These are phyloP conservation scores for Prunella vulgaris DNA, from an alignment of 257 asterid species.

Conservation along the genomic window DNA sequence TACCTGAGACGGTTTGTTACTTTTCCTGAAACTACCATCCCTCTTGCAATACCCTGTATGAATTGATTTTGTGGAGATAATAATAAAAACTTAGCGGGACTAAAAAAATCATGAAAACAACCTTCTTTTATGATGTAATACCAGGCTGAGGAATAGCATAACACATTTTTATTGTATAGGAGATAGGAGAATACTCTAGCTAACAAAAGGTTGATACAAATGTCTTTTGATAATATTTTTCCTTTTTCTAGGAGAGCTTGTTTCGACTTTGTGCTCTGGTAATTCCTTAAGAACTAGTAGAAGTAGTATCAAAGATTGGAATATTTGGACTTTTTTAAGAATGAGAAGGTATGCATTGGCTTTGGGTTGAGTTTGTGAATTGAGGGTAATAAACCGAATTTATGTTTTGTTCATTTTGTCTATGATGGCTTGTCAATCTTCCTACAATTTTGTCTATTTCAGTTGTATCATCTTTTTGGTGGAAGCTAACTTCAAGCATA, in stretches of 20 bases:
- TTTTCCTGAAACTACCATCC: slow-evolving; percentile 16
- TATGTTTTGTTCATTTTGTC: slow-evolving; percentile 6
- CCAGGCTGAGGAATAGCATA: background rate
- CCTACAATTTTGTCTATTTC: background rate
- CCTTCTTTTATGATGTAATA: background rate
- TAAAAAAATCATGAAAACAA: background rate
- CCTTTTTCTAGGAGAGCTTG: background rate
- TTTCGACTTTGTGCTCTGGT: background rate
- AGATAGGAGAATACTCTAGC: background rate
- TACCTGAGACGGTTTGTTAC: slow-evolving; percentile 90
- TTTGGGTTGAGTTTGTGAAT: background rate
- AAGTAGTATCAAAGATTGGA: background rate
- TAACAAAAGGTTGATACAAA: background rate
- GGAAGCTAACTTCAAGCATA: slow-evolving; percentile 13
- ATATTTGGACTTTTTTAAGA: background rate
- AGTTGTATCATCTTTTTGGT: background rate
- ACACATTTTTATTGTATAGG: background rate
- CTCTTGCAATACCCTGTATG: background rate
- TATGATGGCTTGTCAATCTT: background rate
- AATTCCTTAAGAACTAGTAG: background rate
- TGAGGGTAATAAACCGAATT: background rate
- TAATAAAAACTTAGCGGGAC: background rate
- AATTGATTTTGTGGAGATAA: background rate
- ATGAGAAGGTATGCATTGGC: background rate
- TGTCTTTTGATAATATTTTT: background rate